Evolutionary conservation across 2,329 filamentous ascomycete genomes (phyloP).

Genomic region (Zymoseptoria brevis): DNA sequence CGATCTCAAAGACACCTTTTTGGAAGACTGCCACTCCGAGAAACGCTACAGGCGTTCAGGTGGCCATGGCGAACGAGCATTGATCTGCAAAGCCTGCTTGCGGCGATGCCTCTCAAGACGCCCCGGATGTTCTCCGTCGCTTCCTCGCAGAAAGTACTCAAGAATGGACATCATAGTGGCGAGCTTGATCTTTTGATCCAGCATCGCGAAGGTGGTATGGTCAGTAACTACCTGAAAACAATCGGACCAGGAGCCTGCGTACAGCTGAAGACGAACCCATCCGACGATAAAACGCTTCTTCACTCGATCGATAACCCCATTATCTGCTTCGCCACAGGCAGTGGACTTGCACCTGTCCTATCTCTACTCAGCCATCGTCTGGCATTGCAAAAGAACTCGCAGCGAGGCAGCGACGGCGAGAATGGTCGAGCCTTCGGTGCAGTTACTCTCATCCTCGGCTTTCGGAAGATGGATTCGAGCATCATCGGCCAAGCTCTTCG

Average conservation of each 20-base stretch:
- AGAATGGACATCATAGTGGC: neutral
- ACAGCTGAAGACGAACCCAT: neutral
- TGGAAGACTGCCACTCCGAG: neutral
- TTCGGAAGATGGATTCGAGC: neutral
- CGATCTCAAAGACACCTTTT: neutral
- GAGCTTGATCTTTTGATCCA: neutral
- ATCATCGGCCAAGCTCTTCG: neutral
- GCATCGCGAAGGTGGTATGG: neutral
- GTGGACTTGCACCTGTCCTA: neutral
- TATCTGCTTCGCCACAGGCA: neutral
- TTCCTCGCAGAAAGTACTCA: neutral
- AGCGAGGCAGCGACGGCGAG: neutral
- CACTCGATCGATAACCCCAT: neutral
- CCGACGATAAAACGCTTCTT: neutral
- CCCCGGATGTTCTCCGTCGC: neutral
- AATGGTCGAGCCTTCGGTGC: neutral
- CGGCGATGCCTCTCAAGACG: neutral
- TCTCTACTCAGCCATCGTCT: neutral
- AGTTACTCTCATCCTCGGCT: neutral
- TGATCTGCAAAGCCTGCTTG: neutral
- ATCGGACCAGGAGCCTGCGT: neutral
- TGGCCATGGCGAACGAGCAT: neutral
- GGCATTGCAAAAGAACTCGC: neutral
- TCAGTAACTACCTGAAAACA: neutral
- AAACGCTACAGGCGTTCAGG: neutral